Evolutionary conservation across 2,329 filamentous ascomycete species (phyloP), one percentile per base, ranked within the genome.

Genomic region (Botrytis medusae): DNA sequence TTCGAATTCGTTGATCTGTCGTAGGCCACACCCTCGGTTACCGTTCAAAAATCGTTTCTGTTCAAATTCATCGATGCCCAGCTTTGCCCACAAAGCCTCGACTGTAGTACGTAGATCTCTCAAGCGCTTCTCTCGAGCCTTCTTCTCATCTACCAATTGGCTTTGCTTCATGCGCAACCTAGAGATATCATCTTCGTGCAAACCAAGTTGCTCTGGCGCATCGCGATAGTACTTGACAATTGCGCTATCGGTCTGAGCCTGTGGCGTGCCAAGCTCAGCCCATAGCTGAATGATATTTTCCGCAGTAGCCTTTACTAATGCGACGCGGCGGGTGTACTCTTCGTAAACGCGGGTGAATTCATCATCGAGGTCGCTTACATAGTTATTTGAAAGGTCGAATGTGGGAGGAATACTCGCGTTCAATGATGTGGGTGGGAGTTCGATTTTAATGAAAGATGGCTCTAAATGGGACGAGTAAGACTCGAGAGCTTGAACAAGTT

Each of bases 401-500:
- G 88, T 92, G 4, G 94, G 89, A 1, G 95, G 89, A 57, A 97
- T 87, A 20, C 91, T 90, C 63, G 93, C 90, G 77, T 93, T 92
- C 8, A 92, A 90, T 1, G 89, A 89, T 4, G 92, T 94, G 0
- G 95, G 95, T 2, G 96, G 96, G 10, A 99, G 88, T 59, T 91
- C 88, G 80, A 98, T 91, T 80, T 91, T 89, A 77, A 98, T 89
- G 81, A 98, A 98, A 3, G 92, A 92, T 18, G 93, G 85, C 82
- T 99, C 96, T 64, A 99, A 92, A 81, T 98, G 96, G 16, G 93
- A 97, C 1, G 96, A 97, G 82, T 98, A 99, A 8, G 95, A 98
- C 81, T 97, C 92, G 69, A 99, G 91, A 6, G 95, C 95, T 83
- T 97, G 90, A 37, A 94, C 94, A 76, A 99, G 92, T 86, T 98